phyloP scores from a whole-genome alignment of 345 rosid species.

The Populus pruinosa region DNA sequence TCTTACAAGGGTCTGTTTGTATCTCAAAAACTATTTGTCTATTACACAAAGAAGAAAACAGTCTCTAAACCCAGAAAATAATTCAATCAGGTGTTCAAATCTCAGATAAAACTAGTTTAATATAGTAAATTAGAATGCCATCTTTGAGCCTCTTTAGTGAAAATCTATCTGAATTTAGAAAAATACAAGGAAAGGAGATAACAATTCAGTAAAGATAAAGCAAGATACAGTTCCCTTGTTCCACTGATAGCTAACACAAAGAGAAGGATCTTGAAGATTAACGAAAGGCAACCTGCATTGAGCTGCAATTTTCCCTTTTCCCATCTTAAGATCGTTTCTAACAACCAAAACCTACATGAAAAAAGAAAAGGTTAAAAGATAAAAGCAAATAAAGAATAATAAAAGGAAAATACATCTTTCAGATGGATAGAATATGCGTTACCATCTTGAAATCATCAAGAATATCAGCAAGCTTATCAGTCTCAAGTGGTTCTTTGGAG shows the following conservation, averaged over 20 bases:
- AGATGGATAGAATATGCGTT: background rate
- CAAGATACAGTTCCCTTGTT: background rate
- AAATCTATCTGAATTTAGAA: background rate
- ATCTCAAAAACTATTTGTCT: background rate
- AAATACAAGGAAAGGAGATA: background rate
- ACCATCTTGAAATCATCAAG: conserved; percentile 93
- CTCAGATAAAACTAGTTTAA: background rate
- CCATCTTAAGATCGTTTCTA: conserved; percentile 97
- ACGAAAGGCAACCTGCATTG: conserved; percentile 73
- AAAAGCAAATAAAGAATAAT: background rate
- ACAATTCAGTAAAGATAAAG: background rate
- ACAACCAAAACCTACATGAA: conserved; percentile 77
- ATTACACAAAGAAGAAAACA: background rate
- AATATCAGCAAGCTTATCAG: conserved; percentile 82
- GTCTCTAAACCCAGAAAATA: background rate
- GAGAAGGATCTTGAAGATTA: background rate
- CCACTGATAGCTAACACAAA: background rate
- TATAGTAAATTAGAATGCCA: background rate
- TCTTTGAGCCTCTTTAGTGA: background rate
- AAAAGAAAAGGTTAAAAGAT: background rate
- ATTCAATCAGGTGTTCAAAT: background rate
- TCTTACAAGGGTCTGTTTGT: background rate
- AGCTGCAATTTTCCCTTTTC: conserved; percentile 98
- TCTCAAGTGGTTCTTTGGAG: conserved; percentile 58
- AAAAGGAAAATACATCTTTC: background rate